These are phyloP conservation scores for Alternaria viburni DNA, from an alignment of 2,329 filamentous ascomycete species.

Conservation along the genomic window DNA sequence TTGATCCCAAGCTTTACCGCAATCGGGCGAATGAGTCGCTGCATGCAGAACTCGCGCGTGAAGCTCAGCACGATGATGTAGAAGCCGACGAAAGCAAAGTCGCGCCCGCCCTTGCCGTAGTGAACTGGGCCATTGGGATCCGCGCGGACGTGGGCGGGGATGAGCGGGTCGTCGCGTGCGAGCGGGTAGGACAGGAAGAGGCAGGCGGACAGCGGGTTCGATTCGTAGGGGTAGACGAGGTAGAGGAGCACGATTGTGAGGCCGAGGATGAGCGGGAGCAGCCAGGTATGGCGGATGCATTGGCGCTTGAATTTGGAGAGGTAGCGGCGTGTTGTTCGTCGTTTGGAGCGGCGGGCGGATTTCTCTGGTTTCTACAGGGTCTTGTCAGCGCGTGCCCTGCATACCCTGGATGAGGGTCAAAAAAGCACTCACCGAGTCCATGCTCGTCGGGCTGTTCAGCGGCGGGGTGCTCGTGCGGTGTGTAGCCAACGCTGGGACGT, in stretches of 20 bases:
- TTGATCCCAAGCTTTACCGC: conserved; percentile 73
- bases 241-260: conserved; percentile 70
- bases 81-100: conserved; percentile 86
- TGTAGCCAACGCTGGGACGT: conserved; percentile 59
- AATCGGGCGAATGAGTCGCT: conserved; percentile 80
- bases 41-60: conserved; percentile 95
- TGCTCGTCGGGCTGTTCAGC: conserved; percentile 17
- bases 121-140: conserved; percentile 57
- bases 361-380: conserved; percentile 28
- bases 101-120: conserved; percentile 88
- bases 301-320: conserved; percentile 55
- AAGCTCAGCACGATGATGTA: conserved; percentile 91
- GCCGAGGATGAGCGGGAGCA: conserved; percentile 72
- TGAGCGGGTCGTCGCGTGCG: conserved; percentile 53
- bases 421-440: conserved; percentile 27
- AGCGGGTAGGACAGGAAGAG: conserved; percentile 90
- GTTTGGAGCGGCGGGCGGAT: conserved; percentile 51
- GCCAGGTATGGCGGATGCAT: conserved; percentile 64
- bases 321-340: conserved; percentile 53
- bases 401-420: background rate
- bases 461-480: conserved; percentile 32
- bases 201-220: conserved; percentile 80
- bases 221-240: conserved; percentile 74
- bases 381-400: conserved; percentile 8
- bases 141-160: conserved; percentile 40